These are phyloP conservation scores for Trichoderma sp. DNA, from an alignment of 2,329 filamentous ascomycete genomes.

Conservation along the genomic window DNA sequence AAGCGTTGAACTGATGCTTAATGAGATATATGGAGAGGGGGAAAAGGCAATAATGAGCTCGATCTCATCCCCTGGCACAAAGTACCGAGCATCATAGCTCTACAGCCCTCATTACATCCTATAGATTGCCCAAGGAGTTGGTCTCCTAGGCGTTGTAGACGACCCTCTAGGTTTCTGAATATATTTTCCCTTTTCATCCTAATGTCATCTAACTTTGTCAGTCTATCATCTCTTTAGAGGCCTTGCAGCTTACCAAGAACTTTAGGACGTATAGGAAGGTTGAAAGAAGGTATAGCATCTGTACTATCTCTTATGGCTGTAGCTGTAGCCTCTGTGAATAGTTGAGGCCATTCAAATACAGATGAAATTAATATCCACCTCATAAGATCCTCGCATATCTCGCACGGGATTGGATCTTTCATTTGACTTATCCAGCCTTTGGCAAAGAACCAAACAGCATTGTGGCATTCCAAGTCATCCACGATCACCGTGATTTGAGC, in stretches of 20 bases:
- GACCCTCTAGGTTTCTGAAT: rapidly evolving
- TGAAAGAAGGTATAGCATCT: background rate
- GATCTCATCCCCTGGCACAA: background rate
- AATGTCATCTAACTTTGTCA: background rate
- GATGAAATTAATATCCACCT: background rate
- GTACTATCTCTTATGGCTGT: background rate
- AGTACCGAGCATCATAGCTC: background rate
- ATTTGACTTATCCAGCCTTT: background rate
- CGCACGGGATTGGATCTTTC: background rate
- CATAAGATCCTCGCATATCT: background rate
- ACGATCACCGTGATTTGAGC: background rate
- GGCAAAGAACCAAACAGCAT: background rate
- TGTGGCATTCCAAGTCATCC: background rate
- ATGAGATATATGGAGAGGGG: background rate
- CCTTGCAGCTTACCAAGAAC: background rate
- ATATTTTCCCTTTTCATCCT: background rate
- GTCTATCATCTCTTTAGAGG: background rate
- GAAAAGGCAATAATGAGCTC: background rate
- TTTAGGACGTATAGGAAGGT: background rate
- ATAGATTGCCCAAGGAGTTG: background rate
- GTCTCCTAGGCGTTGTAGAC: rapidly evolving
- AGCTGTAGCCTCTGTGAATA: background rate
- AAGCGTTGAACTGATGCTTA: background rate
- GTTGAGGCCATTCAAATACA: background rate
- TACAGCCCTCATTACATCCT: background rate